Base-by-base conservation (phyloP, 78 protist species). In the Bigelowiella natans region DNA sequence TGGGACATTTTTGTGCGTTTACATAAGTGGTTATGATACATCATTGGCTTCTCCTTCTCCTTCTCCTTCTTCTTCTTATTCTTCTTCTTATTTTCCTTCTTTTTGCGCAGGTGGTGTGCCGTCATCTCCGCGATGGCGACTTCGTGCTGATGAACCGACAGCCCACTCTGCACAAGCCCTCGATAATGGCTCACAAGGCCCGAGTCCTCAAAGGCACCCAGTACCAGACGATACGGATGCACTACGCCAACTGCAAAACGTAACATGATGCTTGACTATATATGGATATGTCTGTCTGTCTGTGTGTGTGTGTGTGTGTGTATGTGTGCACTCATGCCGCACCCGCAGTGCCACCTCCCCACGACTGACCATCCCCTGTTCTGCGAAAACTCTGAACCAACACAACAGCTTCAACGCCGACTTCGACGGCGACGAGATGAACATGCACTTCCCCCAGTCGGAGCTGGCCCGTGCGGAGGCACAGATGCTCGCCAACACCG, bases 111-210 rank as follows among this genome's bases (percentile, higher is more conserved):
- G 90, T 83, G 18, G 99, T 98, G 2, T 91, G 86, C 88, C 94
- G 99, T 1, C 99, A 99, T 92, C 82, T 96, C 36, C 0, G 37
- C 29, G 88, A 83, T 37, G 99, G 99, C 40, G 99, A 99, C 83
- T 37, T 82, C 37, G 90, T 98, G 37, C 88, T 99, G 31, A 95
- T 98, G 37, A 99, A 99, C 93, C 96, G 99, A 34, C 99, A 99
- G 90, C 99, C 99, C n/a, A 98, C 99, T 18, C 96, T 99, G 39
- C 99, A 99, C 93, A 90, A 90, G 73, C 90, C 89, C 36, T 82
- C 85, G 37, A 98, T 98, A 82, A 96, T 96, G 99, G 96, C 98
- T 26, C 98, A 97, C 86, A 39, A 39, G 29, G 98, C 91, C 1
- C 84, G 29, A 18, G 86, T 83, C 11, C 86, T 83, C 38, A 83